Conservation (phyloP, 2,329 filamentous ascomycete genomes). For the Venturia carpophila region DNA sequence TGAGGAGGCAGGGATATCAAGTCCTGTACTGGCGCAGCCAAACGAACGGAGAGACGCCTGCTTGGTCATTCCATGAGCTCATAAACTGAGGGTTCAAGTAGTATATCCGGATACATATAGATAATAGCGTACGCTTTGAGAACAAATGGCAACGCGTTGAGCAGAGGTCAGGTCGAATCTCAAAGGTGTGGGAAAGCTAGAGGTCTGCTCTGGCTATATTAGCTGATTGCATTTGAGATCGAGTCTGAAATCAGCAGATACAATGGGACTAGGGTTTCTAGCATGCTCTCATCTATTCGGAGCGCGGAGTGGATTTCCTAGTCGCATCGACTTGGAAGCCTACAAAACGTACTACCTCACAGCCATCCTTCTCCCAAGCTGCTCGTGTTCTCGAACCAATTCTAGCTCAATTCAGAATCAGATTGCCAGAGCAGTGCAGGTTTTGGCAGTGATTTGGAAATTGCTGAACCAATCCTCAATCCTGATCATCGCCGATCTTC, state of each 20-base stretch:
- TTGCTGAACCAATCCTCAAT: not conserved
- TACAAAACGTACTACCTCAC: not conserved
- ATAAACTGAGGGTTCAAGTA: too few relatives aligned
- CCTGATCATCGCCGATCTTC: constrained; percentile 76
- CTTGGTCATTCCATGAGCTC: too few relatives aligned
- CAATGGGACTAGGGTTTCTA: not conserved
- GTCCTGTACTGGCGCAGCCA: too few relatives aligned
- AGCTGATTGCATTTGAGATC: not conserved
- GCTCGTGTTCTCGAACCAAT: not conserved
- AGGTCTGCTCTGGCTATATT: not conserved
- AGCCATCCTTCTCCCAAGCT: not conserved
- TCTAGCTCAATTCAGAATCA: not conserved
- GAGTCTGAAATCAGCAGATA: not conserved
- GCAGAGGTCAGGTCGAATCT: not conserved
- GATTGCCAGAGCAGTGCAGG: not conserved
- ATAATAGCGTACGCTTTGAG: too few relatives aligned
- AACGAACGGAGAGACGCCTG: too few relatives aligned
- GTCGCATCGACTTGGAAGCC: not conserved
- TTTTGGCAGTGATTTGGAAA: not conserved
- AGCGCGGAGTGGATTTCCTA: not conserved
- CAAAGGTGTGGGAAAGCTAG: not conserved
- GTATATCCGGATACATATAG: too few relatives aligned
- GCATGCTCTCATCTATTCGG: not conserved
- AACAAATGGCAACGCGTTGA: too few relatives aligned
- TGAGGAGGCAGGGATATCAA: too few relatives aligned